Evolutionary conservation across 1,139 yeast genomes (phyloP), one percentile per base, ranked within the genome.

Genomic region (Lodderomyces parapsilosis): DNA sequence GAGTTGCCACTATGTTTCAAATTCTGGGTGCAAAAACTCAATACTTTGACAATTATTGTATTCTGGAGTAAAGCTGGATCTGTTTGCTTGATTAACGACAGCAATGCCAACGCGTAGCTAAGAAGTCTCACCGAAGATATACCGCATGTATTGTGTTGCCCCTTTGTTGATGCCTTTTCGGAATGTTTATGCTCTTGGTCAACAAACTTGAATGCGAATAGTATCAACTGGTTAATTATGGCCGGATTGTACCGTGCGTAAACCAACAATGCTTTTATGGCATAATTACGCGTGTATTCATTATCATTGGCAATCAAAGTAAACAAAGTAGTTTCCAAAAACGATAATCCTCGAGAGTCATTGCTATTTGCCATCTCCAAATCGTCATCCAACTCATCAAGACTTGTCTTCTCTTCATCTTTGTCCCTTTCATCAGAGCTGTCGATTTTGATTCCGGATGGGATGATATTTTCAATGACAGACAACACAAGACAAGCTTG

Each of bases 21-120:
- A 44, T 62, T 68, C 49, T 74, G 79, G 8, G 79, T 74, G 49
- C 78, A 73, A 48, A 71, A 73, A 63, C 77, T 71, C 51, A 73
- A 59, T 4, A 73, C 59, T 45, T 71, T 71, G 18, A 71, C 71
- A 10, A 72, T 59, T 1, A 71, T 64, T 3, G 78, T 59, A 45
- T 72, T 70, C 49, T 71, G 77, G n/a, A 74, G 55, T 8, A 65
- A 51, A 1, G 62, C 55, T 4, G 68, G 59, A 19, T 70, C 66
- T 0, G 76, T 64, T 41, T 68, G 72, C 43, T 63, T 70, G 24
- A 74, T 59, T 30, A 72, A 54, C 0, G 74, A 55, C 61, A 66
- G 66, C 39, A 74, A 57, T 2, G 68, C 64, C 42, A 72, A 60
- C 0, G 77, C 62, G 49, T 63, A 68, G 33, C 67, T 63, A 36